Evolutionary conservation across 2,329 filamentous ascomycete genomes (phyloP), one percentile per base, ranked within the genome.

Genomic region (Venturia aucupariae): DNA sequence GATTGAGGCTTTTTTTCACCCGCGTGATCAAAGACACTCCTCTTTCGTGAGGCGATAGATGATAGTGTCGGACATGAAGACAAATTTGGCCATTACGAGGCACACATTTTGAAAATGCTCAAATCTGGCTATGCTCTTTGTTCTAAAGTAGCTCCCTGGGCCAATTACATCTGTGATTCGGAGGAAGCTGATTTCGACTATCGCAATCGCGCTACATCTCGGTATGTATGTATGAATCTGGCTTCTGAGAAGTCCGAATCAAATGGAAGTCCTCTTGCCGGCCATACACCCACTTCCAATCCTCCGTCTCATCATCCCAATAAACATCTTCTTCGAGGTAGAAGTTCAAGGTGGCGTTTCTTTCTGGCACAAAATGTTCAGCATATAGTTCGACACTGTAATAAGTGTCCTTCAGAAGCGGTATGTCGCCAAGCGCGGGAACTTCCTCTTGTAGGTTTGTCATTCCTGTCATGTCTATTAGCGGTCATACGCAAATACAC

Each of bases 251-350:
- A 57, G 30, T 32, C 15, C 15, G 51, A n/a, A 35, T 57, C 2
- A 35, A 17, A 35, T 57, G 51, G 24, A 57, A 57, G 30, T 35
- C 30, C 17, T 57, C 51, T 35, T 57, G 51, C 22, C 51, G 27
- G n/a, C 51, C 51, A 35, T 57, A 35, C 15, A 57, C 51, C 51
- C 51, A 57, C 8, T 35, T n/a, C 51, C 51, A 57, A 15, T 57
- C 30, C 30, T 57, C 51, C 1, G 27, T 19, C 15, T 35, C 51
- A 19, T 57, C 51, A 22, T 57, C 51, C 51, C 51, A 57, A 35
- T 57, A 35, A n/a, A 57, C 30, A 17, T 57, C 51, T 57, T 57
- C 51, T 35, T 57, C 51, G 5, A 57, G 51, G 51, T 30, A 57
- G 15, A 54, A 54, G 48, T 54, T 54, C 48, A 54, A 17, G 24